Evolutionary conservation across 495 filamentous ascomycete species (phyloP), one percentile per base, ranked within the genome.

Genomic region (Cladorrhinum samala): DNA sequence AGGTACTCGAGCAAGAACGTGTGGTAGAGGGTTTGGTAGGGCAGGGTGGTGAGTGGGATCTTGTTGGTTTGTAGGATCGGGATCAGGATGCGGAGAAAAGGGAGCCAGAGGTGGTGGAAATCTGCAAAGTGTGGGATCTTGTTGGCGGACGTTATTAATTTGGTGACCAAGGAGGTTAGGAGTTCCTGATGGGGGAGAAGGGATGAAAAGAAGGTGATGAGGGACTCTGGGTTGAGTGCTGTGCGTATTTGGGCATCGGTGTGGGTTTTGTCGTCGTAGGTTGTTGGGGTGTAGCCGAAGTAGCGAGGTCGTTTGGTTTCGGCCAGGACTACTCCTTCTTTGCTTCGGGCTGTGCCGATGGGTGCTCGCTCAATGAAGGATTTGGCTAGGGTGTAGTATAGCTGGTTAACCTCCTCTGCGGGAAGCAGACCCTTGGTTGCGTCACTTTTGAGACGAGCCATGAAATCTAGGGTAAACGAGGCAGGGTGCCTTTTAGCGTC

Each of bases 81-180:
- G 9, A 60, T 55, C 4, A 65, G 17, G 2, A 20, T 11, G 33
- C 50, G 51, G 14, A 62, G 52, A 41, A 60, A 49, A 1, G 62
- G 60, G 23, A 66, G 46, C 63, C 63, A 66, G 9, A 63, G 18
- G 1, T 0, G 14, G 7, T 49, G 23, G 16, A 66, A 55, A 47
- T 60, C 52, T 14, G 20, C 4, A 1, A 18, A 9, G 14, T 44
- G 27, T 11, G 11, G 39, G 19, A 56, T 42, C 19, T 4, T 18
- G 45, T 23, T 9, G 16, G 37, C 53, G 7, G 57, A 18, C 16
- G 20, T 2, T 4, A 18, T 8, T 38, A 62, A 16, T 39, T 53
- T 48, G 18, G 2, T 8, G 19, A 41, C 39, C 16, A 67, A 44
- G 1, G 14, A 38, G 37, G 14, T 39, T n/a, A 23, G 2, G 20